Evolutionary conservation across 306 rosid species (phyloP), one percentile per base, ranked within the genome.

Genomic region (Clitoria ternatea): DNA sequence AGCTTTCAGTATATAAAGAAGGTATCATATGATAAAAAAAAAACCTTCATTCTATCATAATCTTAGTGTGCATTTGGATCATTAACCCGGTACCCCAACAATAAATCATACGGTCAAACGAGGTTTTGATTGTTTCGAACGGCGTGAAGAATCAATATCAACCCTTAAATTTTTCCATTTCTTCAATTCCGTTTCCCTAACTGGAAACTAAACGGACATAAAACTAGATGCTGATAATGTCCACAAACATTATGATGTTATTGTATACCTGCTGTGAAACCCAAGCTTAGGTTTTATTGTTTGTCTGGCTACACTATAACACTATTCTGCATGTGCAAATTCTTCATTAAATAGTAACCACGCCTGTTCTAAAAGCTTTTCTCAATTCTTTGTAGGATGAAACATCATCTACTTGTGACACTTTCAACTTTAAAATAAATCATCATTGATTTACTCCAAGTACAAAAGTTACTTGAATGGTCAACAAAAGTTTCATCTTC

Each of bases 401-500:
- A 73, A 17, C 40, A 43, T 8, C n/a, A 37, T 39, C 52, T 6
- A 68, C 64, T 11, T 24, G 1, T 57, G 13, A 56, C 15, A 2
- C 6, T 1, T n/a, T n/a, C n/a, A n/a, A n/a, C n/a, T n/a, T n/a
- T n/a, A n/a, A n/a, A n/a, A n/a, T 19, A 8, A 20, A 60, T n/a
- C 66, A 72, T 77, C 17, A 52, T 69, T 22, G 39, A 50, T 27
- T 26, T 49, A 17, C n/a, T n/a, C n/a, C n/a, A n/a, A 6, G 78
- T 37, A 39, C 44, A 26, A 26, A 49, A 50, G 47, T 50, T 37
- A 2, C 70, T 33, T 61, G 27, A 61, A 5, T 23, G 67, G 80
- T 82, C 85, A 77, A 73, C 18, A 68, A 64, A 49, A 39, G 12
- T 13, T 53, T 52, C 35, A 29, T 62, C 74, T 47, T 73, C 17